A percentile compares a stretch with the other conserved stretches of the same genome.
phyloP scores from a whole-genome alignment of 106 monocot species.

The Posidonia australis region DNA sequence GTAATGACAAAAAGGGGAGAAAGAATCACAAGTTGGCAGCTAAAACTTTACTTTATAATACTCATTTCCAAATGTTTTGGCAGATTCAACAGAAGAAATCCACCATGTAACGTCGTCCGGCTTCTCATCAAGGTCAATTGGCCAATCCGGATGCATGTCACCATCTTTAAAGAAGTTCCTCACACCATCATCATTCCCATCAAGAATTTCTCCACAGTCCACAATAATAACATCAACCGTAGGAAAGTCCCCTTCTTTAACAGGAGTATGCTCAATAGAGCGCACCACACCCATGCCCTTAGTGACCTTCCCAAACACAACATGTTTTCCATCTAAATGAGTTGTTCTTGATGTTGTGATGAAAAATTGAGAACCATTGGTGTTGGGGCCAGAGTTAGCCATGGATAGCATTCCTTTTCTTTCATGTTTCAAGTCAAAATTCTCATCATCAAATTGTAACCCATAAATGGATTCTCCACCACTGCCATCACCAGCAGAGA shows the following conservation, averaged over 20 bases:
- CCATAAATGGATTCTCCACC: constrained; percentile 93
- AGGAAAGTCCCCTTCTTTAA: constrained; percentile 52
- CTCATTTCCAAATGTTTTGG: constrained; percentile 35
- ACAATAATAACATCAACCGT: constrained; percentile 49
- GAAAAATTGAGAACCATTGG: constrained; percentile 90
- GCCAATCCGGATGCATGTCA: constrained; percentile 70
- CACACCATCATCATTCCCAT: constrained; percentile 55
- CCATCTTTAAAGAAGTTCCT: constrained; percentile 77
- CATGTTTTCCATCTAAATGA: constrained; percentile 87
- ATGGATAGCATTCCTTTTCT: constrained; percentile 90
- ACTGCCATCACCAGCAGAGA: constrained; percentile 79
- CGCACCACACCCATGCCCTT: constrained; percentile 93
- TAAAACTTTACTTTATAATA: constrained; percentile 23
- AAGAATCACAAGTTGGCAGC: background rate
- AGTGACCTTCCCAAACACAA: constrained; percentile 73
- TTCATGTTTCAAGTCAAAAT: constrained; percentile 73
- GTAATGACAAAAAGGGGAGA: background rate
- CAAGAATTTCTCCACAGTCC: constrained; percentile 69
- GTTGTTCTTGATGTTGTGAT: constrained; percentile 78
- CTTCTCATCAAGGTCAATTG: constrained; percentile 43
- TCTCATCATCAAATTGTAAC: constrained; percentile 78
- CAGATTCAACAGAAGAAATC: constrained; percentile 36
- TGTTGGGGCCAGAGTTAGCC: constrained; percentile 75
- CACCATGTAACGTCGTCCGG: constrained; percentile 33
- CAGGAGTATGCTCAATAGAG: constrained; percentile 52